phyloP scores from a whole-genome alignment of 2,329 filamentous ascomycete genomes.

The Ophiostoma himal-ulmi region DNA sequence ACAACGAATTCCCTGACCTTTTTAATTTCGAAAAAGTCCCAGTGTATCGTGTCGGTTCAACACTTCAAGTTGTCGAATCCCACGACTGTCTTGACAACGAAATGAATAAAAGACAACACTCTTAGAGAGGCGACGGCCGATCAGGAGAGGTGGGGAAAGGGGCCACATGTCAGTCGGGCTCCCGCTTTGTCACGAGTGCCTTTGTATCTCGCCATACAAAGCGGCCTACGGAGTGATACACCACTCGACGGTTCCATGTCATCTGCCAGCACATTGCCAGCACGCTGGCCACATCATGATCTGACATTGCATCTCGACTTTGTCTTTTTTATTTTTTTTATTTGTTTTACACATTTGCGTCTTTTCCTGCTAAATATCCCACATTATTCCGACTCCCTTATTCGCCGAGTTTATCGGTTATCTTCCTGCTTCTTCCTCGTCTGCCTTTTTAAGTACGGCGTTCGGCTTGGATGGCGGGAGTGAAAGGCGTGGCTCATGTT shows the following conservation, averaged over 20 bases:
- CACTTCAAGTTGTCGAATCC: neutral
- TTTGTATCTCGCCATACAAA: neutral
- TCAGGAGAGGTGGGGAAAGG: slow-evolving; percentile 7
- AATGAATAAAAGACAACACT: neutral
- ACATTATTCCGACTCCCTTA: neutral
- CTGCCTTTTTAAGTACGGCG: neutral
- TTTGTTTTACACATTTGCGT: neutral
- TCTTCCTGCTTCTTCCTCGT: no score
- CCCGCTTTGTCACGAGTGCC: slow-evolving; percentile 5
- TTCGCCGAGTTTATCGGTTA: neutral
- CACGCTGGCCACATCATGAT: neutral
- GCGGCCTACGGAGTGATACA: neutral
- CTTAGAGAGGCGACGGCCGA: neutral
- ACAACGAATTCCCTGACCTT: neutral
- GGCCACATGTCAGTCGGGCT: slow-evolving; percentile 5
- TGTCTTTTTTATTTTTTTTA: neutral
- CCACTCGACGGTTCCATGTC: neutral
- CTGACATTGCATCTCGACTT: slow-evolving; percentile 4
- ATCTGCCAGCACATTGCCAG: neutral
- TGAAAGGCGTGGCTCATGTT: neutral
- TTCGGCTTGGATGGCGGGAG: neutral
- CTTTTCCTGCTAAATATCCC: neutral
- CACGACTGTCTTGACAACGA: neutral
- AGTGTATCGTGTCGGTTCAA: neutral
- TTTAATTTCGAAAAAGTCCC: neutral